Evolutionary conservation across 805 yeast species (phyloP), one percentile per base, ranked within the genome.

Genomic region (Candida silvicultrix): DNA sequence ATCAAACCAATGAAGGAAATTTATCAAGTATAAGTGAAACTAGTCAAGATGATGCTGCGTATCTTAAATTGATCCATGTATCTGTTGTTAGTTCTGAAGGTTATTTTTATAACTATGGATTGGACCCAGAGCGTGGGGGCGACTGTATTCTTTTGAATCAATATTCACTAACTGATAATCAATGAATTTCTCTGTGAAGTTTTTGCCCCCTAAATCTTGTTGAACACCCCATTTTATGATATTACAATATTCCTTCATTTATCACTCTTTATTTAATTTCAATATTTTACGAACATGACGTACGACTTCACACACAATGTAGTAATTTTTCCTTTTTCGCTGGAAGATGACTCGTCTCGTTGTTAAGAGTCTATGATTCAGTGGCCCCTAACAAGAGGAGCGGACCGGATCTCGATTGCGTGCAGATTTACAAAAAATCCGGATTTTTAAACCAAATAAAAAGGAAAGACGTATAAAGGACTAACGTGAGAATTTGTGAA

Each of bases 101-200:
- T 0, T 78, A 76, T 53, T 84, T 86, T 53, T 85, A 83, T 56
- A 86, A 85, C 43, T 92, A 88, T 63, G 83, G 83, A 2, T 67
- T 92, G 40, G 94, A 89, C 50, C 83, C 94, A 0, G 95, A 83
- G 49, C 67, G 90, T 45, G 98, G 98, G 1, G 99, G 99, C 2
- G 97, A 90, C 59, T 92, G 98, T 65, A 78, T 84, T 36, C 68
- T 89, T 49, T 68, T 86, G 45, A 79, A 82, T 49, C 96, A 88
- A 57, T 83, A 81, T 57, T 74, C 83, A 6, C 67, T 85, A 8
- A 48, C 53, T 6, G 60, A 56, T 21, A 45, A 38, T n/a, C 48
- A 44, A 20, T 48, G 42, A 36, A 25, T 8, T 7, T 28, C 12
- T 28, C 12, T 10, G 31, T 28, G 31, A 28, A 7, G 14, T 8